These are phyloP conservation scores for Diaporthe citri DNA, from an alignment of 2,329 filamentous ascomycete species.

Conservation along the genomic window DNA sequence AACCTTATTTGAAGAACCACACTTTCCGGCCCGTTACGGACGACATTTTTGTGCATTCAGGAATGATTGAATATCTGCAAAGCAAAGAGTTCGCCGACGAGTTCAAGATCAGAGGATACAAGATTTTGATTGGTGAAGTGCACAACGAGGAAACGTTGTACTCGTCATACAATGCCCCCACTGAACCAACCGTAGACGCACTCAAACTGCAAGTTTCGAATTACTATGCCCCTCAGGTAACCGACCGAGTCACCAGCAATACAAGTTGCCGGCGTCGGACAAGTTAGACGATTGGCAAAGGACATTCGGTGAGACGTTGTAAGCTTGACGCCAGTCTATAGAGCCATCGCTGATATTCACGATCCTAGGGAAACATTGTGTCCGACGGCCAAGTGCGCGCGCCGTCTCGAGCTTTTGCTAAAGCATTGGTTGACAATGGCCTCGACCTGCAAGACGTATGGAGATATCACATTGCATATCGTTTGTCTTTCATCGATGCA, in stretches of 20 bases:
- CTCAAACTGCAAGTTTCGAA: constrained; percentile 55
- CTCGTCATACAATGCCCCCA: constrained; percentile 54
- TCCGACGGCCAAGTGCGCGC: constrained; percentile 55
- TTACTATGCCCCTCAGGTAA: constrained; percentile 57
- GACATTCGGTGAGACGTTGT: constrained; percentile 49
- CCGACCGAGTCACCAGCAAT: constrained; percentile 50
- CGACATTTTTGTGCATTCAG: constrained; percentile 53
- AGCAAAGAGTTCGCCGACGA: constrained; percentile 50
- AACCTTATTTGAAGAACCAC: constrained; percentile 53
- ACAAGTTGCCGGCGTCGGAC: constrained; percentile 49
- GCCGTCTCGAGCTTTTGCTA: constrained; percentile 51
- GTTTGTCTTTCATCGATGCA: constrained; percentile 57
- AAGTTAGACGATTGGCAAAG: constrained; percentile 52
- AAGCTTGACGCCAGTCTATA: neutral
- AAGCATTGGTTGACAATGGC: constrained; percentile 49
- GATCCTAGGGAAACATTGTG: constrained; percentile 47
- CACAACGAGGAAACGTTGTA: constrained; percentile 59
- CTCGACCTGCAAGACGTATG: constrained; percentile 52
- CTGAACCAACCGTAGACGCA: constrained; percentile 49
- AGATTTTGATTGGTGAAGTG: constrained; percentile 58
- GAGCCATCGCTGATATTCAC: neutral
- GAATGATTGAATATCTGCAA: constrained; percentile 54
- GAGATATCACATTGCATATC: constrained; percentile 57
- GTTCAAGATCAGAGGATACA: constrained; percentile 51
- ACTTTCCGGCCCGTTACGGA: constrained; percentile 61